phyloP scores from a whole-genome alignment of 2,329 filamentous ascomycete species.

The Aspergillus sp. region DNA sequence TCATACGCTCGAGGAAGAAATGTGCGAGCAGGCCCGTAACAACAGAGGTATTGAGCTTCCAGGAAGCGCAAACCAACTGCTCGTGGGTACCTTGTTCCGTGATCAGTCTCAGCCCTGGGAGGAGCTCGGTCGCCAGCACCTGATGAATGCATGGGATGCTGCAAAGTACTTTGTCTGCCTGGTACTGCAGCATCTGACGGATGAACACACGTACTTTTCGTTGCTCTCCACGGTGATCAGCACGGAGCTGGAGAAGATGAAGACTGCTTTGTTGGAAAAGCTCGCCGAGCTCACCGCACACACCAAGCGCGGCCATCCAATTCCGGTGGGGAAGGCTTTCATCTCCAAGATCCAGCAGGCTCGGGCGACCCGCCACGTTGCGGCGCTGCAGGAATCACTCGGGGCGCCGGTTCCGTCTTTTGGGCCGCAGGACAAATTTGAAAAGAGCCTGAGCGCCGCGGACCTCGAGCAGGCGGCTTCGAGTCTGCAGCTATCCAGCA shows the following conservation, averaged over 20 bases:
- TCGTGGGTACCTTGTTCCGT: conserved; percentile 33
- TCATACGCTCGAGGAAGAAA: conserved; percentile 13
- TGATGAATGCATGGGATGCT: conserved; percentile 25
- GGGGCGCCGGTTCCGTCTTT: not conserved
- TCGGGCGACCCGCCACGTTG: conserved; percentile 10
- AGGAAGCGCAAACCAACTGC: conserved; percentile 31
- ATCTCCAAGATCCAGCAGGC: conserved; percentile 9
- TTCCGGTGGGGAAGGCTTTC: conserved; percentile 19
- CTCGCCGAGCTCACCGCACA: conserved; percentile 23
- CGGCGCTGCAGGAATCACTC: not conserved
- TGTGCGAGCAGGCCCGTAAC: conserved; percentile 24
- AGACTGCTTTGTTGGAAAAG: conserved; percentile 17
- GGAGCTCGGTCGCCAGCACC: conserved; percentile 22
- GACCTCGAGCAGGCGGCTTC: conserved; percentile 1
- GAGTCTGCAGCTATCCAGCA: conserved; percentile 4
- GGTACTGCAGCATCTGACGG: conserved; percentile 24
- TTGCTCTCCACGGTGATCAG: conserved; percentile 20
- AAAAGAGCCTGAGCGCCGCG: not conserved
- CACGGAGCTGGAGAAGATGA: conserved; percentile 23
- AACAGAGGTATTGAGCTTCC: conserved; percentile 35
- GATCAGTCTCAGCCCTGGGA: conserved; percentile 36
- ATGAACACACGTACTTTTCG: conserved; percentile 18
- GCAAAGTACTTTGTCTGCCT: conserved; percentile 20
- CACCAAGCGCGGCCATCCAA: conserved; percentile 21
- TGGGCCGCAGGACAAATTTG: not conserved